phyloP scores from a whole-genome alignment of 768 basidiomycete species.

The Podaxis sp. region DNA sequence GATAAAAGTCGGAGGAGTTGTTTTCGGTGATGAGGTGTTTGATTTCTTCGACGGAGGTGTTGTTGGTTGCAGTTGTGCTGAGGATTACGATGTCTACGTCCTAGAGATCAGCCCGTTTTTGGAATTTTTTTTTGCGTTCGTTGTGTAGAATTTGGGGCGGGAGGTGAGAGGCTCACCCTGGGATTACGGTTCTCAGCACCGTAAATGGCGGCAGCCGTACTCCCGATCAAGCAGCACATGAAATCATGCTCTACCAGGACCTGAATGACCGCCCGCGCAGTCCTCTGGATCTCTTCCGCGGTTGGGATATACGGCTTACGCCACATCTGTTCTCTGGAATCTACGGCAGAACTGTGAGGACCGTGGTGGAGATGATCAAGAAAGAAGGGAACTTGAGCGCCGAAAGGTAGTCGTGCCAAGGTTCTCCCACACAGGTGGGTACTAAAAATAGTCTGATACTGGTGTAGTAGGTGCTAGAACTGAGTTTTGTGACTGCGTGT shows the following conservation, averaged over 20 bases:
- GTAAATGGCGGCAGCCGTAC: constrained; percentile 38
- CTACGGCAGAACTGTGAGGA: no score
- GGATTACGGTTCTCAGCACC: constrained; percentile 35
- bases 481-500: background rate
- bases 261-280: constrained; percentile 25
- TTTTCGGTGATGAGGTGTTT: constrained; percentile 34
- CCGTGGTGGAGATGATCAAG: background rate
- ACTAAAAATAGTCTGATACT: background rate
- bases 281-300: constrained; percentile 24
- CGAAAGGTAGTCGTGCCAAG: no score
- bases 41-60: constrained; percentile 33
- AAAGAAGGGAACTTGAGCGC: background rate
- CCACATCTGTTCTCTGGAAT: background rate
- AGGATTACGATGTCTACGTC: constrained; percentile 50
- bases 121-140: background rate
- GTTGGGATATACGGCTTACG: constrained; percentile 8
- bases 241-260: constrained; percentile 26
- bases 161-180: constrained; percentile 27
- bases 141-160: background rate
- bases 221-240: constrained; percentile 37
- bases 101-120: constrained; percentile 23
- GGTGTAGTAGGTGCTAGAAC: background rate
- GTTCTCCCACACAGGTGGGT: background rate
- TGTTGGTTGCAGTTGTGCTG: constrained; percentile 18
- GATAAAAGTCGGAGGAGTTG: constrained; percentile 34